Evolutionary conservation across 2,329 filamentous ascomycete genomes (phyloP).

Genomic region (Hypoxylon sp.): DNA sequence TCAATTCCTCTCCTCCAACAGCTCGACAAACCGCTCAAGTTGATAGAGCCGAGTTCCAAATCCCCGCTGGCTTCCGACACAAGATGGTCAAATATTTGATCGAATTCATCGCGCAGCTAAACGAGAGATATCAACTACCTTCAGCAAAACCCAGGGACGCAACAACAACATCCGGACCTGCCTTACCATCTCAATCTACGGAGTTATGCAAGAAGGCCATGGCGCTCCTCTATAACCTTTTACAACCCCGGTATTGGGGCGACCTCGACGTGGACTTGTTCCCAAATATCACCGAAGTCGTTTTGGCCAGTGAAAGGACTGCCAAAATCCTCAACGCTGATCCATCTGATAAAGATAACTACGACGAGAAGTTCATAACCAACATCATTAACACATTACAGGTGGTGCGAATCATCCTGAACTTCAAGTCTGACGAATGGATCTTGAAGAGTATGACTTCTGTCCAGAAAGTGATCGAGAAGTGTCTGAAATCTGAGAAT

Average conservation of each 20-base stretch:
- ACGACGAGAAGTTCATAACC: slow-evolving; percentile 87
- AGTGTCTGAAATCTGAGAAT: slow-evolving; percentile 88
- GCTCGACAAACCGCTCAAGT: slow-evolving; percentile 61
- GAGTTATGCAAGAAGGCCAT: slow-evolving; percentile 92
- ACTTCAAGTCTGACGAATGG: slow-evolving; percentile 92
- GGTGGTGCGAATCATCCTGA: slow-evolving; percentile 89
- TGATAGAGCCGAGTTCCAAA: slow-evolving; percentile 76
- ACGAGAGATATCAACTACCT: slow-evolving; percentile 85
- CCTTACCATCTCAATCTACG: slow-evolving; percentile 69
- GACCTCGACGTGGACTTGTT: slow-evolving; percentile 94
- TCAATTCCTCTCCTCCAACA: slow-evolving; percentile 69
- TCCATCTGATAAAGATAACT: slow-evolving; percentile 76
- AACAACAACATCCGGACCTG: slow-evolving; percentile 60
- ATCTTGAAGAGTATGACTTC: slow-evolving; percentile 81
- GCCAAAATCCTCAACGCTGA: slow-evolving; percentile 71
- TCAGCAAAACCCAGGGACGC: slow-evolving; percentile 76
- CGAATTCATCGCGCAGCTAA: slow-evolving; percentile 91
- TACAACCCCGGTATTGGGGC: slow-evolving; percentile 91
- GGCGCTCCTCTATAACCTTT: slow-evolving; percentile 83
- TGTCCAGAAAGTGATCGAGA: slow-evolving; percentile 91
- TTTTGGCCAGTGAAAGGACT: slow-evolving; percentile 86
- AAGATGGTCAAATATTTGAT: slow-evolving; percentile 96
- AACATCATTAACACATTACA: slow-evolving; percentile 95
- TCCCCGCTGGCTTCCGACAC: slow-evolving; percentile 76
- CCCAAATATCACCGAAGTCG: slow-evolving; percentile 88